Evolutionary conservation across 2,329 filamentous ascomycete species (phyloP).

Genomic region (Fusarium beomiforme): DNA sequence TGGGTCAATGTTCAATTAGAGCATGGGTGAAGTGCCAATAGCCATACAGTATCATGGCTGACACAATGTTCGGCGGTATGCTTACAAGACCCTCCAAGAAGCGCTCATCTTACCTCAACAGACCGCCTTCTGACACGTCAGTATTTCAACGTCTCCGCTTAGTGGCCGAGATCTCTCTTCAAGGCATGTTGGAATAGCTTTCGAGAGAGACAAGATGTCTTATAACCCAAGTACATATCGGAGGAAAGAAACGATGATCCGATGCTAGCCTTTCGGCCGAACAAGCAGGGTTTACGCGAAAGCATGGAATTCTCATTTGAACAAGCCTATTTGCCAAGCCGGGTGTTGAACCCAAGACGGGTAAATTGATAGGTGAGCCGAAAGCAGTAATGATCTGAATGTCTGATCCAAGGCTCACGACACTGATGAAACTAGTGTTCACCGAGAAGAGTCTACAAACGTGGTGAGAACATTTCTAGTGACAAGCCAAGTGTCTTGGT

Average conservation of each 20-base stretch:
- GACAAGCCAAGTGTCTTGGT: background rate
- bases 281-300: background rate
- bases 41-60: too few species aligned
- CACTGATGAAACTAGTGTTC: background rate
- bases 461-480: background rate
- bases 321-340: background rate
- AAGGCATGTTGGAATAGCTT: too few species aligned
- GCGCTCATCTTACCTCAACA: too few species aligned
- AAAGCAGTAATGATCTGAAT: conserved; percentile 6
- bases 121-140: too few species aligned
- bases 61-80: too few species aligned
- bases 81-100: too few species aligned
- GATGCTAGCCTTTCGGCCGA: background rate
- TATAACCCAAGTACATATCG: background rate
- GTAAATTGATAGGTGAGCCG: background rate
- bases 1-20: too few species aligned
- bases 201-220: accelerated
- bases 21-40: too few species aligned
- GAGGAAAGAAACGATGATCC: background rate
- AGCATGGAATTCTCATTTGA: background rate
- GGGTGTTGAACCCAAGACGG: background rate
- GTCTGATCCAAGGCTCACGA: background rate
- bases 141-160: too few species aligned
- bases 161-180: background rate
- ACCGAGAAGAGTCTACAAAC: background rate